These are phyloP conservation scores for Singerocomus inundabilis DNA, from an alignment of 1,284 basidiomycete genomes.

Conservation along the genomic window DNA sequence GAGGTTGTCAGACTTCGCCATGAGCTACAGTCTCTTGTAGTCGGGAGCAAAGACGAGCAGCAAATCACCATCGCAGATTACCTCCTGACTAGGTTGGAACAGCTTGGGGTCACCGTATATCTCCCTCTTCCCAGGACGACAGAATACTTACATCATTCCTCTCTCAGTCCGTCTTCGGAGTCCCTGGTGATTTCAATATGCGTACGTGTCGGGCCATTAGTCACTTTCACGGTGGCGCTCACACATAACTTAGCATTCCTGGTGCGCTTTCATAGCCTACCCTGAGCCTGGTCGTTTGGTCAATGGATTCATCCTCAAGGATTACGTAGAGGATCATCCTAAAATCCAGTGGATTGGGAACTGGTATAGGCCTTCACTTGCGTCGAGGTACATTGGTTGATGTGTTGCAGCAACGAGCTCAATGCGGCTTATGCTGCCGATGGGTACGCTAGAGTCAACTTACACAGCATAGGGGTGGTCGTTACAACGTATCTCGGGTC, in stretches of 20 bases:
- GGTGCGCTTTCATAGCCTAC: slow-evolving; percentile 37
- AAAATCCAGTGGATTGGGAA: slow-evolving; percentile 88
- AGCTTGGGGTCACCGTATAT: slow-evolving; percentile 63
- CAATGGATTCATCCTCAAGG: slow-evolving; percentile 41
- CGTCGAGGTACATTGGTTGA: slow-evolving; percentile 1
- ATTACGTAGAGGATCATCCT: slow-evolving; percentile 82
- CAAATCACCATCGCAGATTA: slow-evolving; percentile 66
- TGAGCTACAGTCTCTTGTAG: slow-evolving; percentile 47
- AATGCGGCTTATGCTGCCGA: slow-evolving; percentile 93
- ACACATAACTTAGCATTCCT: slow-evolving; percentile 42
- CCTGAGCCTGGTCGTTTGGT: not conserved
- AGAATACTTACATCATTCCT: not conserved
- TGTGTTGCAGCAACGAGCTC: slow-evolving; percentile 68
- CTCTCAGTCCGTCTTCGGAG: slow-evolving; percentile 73
- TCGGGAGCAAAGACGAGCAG: slow-evolving; percentile 36
- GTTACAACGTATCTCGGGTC: slow-evolving; percentile 62
- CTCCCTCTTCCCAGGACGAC: not conserved
- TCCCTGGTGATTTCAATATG: slow-evolving; percentile 93
- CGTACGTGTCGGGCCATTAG: slow-evolving; percentile 34
- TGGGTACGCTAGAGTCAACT: slow-evolving; percentile 88
- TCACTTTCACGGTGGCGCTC: not conserved
- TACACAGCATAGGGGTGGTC: slow-evolving; percentile 68
- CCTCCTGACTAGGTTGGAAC: slow-evolving; percentile 67
- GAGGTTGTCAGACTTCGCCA: slow-evolving; percentile 55
- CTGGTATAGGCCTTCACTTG: slow-evolving; percentile 48